These are phyloP conservation scores for Beauveria rudraprayagi DNA, from an alignment of 2,329 filamentous ascomycete genomes.

Conservation along the genomic window DNA sequence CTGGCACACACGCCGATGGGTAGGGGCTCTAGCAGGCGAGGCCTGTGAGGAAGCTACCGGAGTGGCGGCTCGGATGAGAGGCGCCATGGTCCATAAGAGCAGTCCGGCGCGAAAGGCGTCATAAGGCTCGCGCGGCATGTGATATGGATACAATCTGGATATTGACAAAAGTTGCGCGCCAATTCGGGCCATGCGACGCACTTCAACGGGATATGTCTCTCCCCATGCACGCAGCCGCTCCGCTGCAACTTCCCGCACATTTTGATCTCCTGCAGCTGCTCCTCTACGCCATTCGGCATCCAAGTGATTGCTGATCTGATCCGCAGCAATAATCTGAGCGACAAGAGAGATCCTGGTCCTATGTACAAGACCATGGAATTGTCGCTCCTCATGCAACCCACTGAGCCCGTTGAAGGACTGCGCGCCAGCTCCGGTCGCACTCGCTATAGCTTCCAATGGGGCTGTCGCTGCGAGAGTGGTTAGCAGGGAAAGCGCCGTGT, in stretches of 20 bases:
- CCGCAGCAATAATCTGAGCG: neutral
- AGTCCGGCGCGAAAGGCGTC: neutral
- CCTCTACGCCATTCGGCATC: neutral
- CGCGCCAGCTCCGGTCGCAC: neutral
- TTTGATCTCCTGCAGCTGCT: neutral
- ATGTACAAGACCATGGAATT: neutral
- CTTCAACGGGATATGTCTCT: neutral
- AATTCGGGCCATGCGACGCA: neutral
- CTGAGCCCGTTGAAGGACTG: neutral
- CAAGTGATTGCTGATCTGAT: neutral
- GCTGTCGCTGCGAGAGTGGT: neutral
- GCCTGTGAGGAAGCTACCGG: neutral
- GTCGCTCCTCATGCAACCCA: neutral
- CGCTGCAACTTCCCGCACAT: neutral
- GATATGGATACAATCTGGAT: neutral
- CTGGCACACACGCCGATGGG: neutral
- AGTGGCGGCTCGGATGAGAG: neutral
- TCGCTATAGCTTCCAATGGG: neutral
- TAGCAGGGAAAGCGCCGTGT: neutral
- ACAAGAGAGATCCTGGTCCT: neutral
- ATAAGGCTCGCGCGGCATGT: neutral
- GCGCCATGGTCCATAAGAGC: neutral
- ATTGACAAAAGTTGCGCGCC: neutral
- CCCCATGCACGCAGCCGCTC: neutral
- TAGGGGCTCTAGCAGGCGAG: neutral